These are phyloP conservation scores for Paulownia fortunei DNA, from an alignment of 257 asterid species.

Conservation along the genomic window DNA sequence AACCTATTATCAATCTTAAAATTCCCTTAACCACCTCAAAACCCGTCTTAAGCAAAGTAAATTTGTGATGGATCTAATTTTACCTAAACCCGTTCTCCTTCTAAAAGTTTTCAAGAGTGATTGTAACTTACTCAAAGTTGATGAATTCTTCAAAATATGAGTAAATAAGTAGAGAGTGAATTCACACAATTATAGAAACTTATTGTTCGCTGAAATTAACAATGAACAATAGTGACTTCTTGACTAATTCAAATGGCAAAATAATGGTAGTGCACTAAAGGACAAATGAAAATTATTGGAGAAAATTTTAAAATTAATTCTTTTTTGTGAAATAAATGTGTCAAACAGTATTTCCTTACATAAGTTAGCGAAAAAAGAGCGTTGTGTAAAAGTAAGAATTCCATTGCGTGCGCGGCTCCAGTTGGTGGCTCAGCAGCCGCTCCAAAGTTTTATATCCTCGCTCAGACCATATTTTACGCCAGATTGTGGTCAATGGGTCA, in stretches of 20 bases:
- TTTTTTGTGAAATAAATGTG: background rate
- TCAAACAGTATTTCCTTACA: background rate
- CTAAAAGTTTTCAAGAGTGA: too few species aligned
- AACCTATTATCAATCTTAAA: too few species aligned
- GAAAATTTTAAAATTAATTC: too few species aligned
- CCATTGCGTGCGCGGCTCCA: background rate
- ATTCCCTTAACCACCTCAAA: too few species aligned
- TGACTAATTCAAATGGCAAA: background rate
- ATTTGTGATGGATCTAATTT: too few species aligned
- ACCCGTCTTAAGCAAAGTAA: too few species aligned
- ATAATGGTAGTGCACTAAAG: background rate
- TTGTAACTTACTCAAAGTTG: background rate
- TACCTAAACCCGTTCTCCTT: too few species aligned
- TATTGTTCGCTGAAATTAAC: background rate
- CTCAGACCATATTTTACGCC: too few species aligned
- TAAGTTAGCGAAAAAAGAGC: background rate
- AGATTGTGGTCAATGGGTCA: too few species aligned
- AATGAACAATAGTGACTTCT: background rate
- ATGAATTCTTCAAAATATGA: background rate
- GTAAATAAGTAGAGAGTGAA: background rate
- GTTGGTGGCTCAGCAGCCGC: background rate
- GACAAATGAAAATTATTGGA: too few species aligned
- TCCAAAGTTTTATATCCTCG: too few species aligned
- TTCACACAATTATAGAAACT: background rate
- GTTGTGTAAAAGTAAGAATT: background rate